Evolutionary conservation across 345 rosid genomes (phyloP).

Genomic region (Salix koriyanagi): DNA sequence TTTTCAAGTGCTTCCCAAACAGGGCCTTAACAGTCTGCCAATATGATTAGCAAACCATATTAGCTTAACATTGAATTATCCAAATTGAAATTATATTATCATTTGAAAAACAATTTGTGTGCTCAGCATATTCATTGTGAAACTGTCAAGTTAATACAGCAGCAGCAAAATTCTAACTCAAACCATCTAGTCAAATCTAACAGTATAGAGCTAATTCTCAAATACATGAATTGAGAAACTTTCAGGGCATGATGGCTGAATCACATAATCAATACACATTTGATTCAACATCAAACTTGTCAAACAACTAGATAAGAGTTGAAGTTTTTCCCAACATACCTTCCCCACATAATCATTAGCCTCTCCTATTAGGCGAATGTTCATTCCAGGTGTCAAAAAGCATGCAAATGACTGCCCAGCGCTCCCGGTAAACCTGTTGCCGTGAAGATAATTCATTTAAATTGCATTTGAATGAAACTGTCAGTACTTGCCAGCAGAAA

Average conservation of each 20-base stretch:
- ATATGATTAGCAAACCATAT: slow-evolving; percentile 1
- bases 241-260: neutral
- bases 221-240: neutral
- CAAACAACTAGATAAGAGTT: neutral
- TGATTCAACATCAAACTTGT: neutral
- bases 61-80: slow-evolving; percentile 3
- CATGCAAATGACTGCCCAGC: slow-evolving; percentile 98
- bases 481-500: neutral
- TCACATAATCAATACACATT: neutral
- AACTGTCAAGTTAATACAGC: neutral
- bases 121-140: neutral
- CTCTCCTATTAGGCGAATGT: slow-evolving; percentile 83
- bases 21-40: neutral
- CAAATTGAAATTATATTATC: neutral
- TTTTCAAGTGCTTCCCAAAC: no score
- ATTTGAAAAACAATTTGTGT: neutral
- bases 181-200: neutral
- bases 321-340: slow-evolving; percentile 40
- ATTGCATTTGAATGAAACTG: slow-evolving; percentile 4
- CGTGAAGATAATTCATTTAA: slow-evolving; percentile 22
- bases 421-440: slow-evolving; percentile 76
- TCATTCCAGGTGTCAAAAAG: slow-evolving; percentile 97
- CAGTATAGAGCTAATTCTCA: neutral
- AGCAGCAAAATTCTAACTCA: neutral
- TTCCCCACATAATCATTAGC: slow-evolving; percentile 97